Percentiles rank a stretch among this genome's conserved stretches.
Conservation (phyloP, 2,329 filamentous ascomycete genomes). For the Aspergillus sp. region DNA sequence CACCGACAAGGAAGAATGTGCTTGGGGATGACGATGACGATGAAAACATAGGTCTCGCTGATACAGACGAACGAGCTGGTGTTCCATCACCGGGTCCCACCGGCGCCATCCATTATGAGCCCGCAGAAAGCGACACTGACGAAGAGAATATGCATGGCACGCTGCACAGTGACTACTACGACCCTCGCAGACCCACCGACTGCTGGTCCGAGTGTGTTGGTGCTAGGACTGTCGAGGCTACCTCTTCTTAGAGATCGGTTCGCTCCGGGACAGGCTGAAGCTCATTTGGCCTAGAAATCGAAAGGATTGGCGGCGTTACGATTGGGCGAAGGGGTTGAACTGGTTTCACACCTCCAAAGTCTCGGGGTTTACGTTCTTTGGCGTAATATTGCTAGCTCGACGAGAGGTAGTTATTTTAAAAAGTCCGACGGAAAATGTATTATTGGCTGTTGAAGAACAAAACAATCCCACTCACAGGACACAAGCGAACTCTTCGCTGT, state of each 20-base stretch:
- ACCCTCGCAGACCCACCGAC: constrained; percentile 52
- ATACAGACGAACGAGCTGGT: constrained; percentile 7
- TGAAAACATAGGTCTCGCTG: constrained; percentile 27
- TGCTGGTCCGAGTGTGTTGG: constrained; percentile 44
- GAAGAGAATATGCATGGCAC: constrained; percentile 55
- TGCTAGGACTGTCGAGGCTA: constrained; percentile 11
- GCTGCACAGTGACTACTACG: constrained; percentile 49
- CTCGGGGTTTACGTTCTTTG: background rate
- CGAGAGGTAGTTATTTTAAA: background rate
- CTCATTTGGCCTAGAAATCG: background rate
- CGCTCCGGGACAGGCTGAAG: background rate
- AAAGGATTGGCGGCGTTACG: background rate
- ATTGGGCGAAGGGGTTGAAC: background rate
- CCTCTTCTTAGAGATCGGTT: background rate
- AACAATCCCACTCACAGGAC: background rate
- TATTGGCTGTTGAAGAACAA: background rate
- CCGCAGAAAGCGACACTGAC: constrained; percentile 70
- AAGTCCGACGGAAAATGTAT: too few species aligned
- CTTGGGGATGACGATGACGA: constrained; percentile 44
- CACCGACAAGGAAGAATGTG: constrained; percentile 41
- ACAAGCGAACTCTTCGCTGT: background rate
- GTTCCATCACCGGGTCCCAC: background rate
- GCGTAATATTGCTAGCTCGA: background rate
- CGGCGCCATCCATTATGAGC: constrained; percentile 25
- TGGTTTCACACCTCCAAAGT: background rate